A percentile compares a stretch with the other conserved stretches of the same genome.
phyloP scores from a whole-genome alignment of 208 protist species.

The Trypanosomatidae sp. region DNA sequence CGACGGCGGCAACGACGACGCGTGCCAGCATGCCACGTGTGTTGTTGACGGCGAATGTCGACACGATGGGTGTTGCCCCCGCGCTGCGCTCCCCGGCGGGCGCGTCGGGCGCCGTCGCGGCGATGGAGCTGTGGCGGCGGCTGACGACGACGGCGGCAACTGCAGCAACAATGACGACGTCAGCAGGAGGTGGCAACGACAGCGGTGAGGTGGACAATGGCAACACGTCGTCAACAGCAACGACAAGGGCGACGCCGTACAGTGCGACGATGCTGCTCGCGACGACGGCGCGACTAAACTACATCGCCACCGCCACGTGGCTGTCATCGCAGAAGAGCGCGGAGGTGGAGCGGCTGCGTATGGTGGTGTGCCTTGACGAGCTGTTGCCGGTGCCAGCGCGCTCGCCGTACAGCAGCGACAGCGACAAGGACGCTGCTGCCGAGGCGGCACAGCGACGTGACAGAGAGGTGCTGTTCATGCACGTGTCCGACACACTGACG shows the following conservation, averaged over 20 bases:
- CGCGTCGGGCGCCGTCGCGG: conserved; percentile 33
- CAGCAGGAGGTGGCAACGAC: not conserved
- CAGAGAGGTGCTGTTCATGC: conserved; percentile 54
- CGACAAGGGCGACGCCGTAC: conserved; percentile 11
- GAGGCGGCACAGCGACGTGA: too few relatives aligned
- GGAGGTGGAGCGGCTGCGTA: conserved; percentile 29
- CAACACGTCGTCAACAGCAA: not conserved
- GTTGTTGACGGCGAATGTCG: conserved; percentile 50
- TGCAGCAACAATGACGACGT: not conserved
- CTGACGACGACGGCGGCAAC: conserved; percentile 7
- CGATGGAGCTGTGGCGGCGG: conserved; percentile 61
- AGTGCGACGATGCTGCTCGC: conserved; percentile 33
- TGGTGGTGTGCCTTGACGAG: conserved; percentile 64
- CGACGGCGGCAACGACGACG: conserved; percentile 10
- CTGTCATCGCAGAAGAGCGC: conserved; percentile 15
- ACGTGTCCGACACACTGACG: conserved; percentile 53
- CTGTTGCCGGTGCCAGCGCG: conserved; percentile 13
- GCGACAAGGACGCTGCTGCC: conserved; percentile 3
- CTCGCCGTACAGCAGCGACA: conserved; percentile 2
- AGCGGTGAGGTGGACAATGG: not conserved
- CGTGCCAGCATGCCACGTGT: conserved; percentile 15
- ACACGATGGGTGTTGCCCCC: conserved; percentile 60
- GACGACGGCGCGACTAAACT: conserved; percentile 67
- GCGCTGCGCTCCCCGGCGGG: conserved; percentile 25
- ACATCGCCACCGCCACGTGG: conserved; percentile 46